Base-by-base conservation (phyloP, 2,329 filamentous ascomycete genomes). In the Zymoseptoria ardabiliae region DNA sequence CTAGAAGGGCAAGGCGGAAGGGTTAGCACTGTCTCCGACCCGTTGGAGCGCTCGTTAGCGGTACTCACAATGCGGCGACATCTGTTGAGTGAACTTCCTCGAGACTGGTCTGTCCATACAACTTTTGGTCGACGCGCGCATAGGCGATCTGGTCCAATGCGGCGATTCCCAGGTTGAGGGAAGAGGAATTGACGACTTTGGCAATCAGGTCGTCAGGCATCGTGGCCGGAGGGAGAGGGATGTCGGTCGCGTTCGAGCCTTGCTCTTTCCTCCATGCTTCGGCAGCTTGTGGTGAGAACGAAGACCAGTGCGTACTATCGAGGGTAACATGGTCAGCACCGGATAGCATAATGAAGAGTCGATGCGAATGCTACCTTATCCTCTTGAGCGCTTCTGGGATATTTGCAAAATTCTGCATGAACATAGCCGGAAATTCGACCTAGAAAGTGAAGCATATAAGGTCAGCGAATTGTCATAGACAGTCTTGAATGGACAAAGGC, bases 321-420 rank as follows among this genome's bases (percentile, higher is more conserved):
- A 13, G 17, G 11, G 11, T 41, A 11, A 41, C 11, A 41, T 41
- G 10, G 35, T 41, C 35, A 41, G 13, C 17, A 13, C 11, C 11
- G 10, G 35, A 13, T 41, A 17, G 35, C 11, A 17, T 17, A 17
- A 41, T 4, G 35, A 17, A 17, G 35, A 13, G 13, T 11, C 35
- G 11, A 41, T 41, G 11, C 35, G 17, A 17, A 17, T 41, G 2
- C 41, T 60, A 57, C 53, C 61, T 63, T 22, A 63, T 51, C 9
- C 52, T 35, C 28, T 58, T 59, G 10, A 61, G 41, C 21, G 59
- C 55, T 2, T 22, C 51, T 6, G 59, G 55, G 11, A 53, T 49
- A 9, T 50, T 56, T 1, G 51, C 49, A 7, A 49, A 63, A 20
- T 59, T 53, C 22, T 63, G 57, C 61, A 63, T 63, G 57, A 63